phyloP scores from a whole-genome alignment of 2,329 filamentous ascomycete species.

The Magnaporthiopsis incrustans region DNA sequence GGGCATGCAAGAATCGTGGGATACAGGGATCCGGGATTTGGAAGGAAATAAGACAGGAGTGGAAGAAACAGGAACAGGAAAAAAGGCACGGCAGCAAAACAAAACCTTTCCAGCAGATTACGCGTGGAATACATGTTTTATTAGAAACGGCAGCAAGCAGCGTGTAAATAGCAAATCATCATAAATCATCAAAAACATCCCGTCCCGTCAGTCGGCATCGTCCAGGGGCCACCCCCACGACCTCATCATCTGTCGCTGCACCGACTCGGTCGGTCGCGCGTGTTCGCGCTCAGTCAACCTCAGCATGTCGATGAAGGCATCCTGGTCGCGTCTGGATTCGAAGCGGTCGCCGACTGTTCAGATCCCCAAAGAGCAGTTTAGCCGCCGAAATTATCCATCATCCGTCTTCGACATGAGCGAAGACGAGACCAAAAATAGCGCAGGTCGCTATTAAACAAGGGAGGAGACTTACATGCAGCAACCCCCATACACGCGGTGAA shows the following conservation, averaged over 20 bases:
- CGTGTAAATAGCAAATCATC: neutral
- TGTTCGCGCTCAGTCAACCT: slow-evolving; percentile 22
- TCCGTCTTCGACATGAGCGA: neutral
- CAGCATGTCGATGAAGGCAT: slow-evolving; percentile 22
- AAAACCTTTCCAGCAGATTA: neutral
- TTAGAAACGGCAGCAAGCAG: neutral
- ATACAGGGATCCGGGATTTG: neutral
- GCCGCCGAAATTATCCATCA: neutral
- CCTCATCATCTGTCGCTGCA: slow-evolving; percentile 21
- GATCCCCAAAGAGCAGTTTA: neutral
- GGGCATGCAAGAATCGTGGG: neutral
- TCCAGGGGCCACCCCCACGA: slow-evolving; percentile 18
- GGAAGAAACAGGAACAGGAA: neutral
- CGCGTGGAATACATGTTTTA: neutral
- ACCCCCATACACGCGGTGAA: slow-evolving; percentile 50
- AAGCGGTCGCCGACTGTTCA: slow-evolving; percentile 23
- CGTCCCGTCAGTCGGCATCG: neutral
- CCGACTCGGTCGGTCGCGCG: slow-evolving; percentile 22
- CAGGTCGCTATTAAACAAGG: neutral
- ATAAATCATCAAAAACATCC: neutral
- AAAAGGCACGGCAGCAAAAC: too few relatives aligned
- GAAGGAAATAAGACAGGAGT: neutral
- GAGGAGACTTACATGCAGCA: slow-evolving; percentile 36
- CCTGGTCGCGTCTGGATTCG: slow-evolving; percentile 18
- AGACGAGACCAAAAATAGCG: neutral